Evolutionary conservation across 306 rosid species (phyloP), one percentile per base, ranked within the genome.

Genomic region (Quercus rubra): DNA sequence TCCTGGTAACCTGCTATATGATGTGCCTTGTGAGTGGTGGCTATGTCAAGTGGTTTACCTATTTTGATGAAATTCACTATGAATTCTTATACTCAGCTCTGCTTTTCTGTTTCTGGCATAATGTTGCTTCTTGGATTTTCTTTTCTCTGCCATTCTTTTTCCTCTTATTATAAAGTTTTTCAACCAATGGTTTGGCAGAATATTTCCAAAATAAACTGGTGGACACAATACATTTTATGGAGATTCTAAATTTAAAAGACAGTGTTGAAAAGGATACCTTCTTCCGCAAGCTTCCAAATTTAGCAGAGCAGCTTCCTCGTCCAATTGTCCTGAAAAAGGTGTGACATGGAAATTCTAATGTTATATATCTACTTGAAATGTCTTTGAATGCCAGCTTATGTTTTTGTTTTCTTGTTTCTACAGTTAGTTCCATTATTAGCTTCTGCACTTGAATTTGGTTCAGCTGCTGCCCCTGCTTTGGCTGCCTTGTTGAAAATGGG

Each of bases 391-490:
- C 46, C 12, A 25, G 41, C 57, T 4, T 13, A 52, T n/a, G 46
- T 74, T 82, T 77, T 74, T 8, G 75, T 81, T 81, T 85, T 80
- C 74, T 84, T 80, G 85, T 71, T 80, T 86, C 78, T 76, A 79
- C 97, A 96, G 99, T 89, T 96, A 78, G 92, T 96, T 86, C 99
- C 99, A 84, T 87, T 93, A 84, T 88, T 96, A 88, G 98, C 97
- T 88, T 96, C 99, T 85, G 85, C 97, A 84, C 98, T 96, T 84
- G 99, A 96, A 89, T 96, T 91, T 90, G 98, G 98, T 87, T 93
- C 99, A 88, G 98, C 98, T 80, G 93, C 92, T 87, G 97, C 98
- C 75, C 98, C 96, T 41, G 99, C 99, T 80, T 84, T 96, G 92
- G 91, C 94, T 35, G 99, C 99, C 71, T 81, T 96, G 84, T 86